These are phyloP conservation scores for Friedmanniomyces simplex DNA, from an alignment of 495 filamentous ascomycete genomes.

Conservation along the genomic window DNA sequence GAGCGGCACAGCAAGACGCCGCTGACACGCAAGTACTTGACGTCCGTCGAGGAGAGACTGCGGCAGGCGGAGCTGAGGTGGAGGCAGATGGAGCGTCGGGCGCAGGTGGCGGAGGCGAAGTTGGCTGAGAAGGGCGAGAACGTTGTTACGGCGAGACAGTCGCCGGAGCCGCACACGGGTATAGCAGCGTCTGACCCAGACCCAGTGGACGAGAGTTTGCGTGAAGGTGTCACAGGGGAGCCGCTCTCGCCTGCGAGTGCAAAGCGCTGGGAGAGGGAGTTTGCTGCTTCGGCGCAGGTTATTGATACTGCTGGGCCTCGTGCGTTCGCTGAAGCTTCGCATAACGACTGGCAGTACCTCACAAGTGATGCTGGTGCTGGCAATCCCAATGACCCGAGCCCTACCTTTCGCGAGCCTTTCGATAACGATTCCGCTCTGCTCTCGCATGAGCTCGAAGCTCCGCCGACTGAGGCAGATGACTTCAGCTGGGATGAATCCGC, in stretches of 20 bases:
- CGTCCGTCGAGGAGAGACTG: conserved; percentile 1
- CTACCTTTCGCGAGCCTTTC: neutral
- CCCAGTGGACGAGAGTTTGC: no score
- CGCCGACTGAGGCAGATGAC: conserved; percentile 10
- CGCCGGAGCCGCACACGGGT: neutral
- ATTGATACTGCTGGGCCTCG: neutral
- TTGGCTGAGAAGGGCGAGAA: neutral
- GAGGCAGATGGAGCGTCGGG: neutral
- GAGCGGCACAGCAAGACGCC: conserved; percentile 23
- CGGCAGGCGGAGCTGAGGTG: neutral
- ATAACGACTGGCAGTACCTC: neutral
- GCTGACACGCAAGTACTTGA: conserved; percentile 20
- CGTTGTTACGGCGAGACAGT: neutral
- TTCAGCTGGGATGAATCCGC: conserved; percentile 8
- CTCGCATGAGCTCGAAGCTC: conserved; percentile 5
- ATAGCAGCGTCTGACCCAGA: no score
- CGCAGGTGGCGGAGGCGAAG: conserved; percentile 6
- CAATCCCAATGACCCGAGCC: neutral
- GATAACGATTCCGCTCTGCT: neutral
- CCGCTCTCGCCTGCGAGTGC: neutral
- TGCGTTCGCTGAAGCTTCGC: neutral
- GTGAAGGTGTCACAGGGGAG: neutral
- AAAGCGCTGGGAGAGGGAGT: neutral
- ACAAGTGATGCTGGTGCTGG: neutral
- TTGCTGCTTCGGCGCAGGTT: neutral